Conservation (phyloP, 2,329 filamentous ascomycete species). For the Emmonsiellopsis sp. region DNA sequence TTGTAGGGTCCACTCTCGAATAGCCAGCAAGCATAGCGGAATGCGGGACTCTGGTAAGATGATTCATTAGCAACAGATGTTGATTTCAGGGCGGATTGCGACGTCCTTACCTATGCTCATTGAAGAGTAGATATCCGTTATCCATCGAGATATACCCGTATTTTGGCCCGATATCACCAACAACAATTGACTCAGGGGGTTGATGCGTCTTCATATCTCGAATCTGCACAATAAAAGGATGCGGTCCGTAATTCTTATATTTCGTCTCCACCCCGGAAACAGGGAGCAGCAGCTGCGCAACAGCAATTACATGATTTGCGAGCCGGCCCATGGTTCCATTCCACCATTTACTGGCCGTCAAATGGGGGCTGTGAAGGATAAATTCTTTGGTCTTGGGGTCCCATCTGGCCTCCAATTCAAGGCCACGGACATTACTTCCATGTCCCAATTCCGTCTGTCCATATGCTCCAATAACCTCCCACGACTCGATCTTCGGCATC, state of each 20-base stretch:
- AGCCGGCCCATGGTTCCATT: conserved; percentile 39
- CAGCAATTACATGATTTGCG: conserved; percentile 40
- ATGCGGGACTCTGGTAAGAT: conserved; percentile 7
- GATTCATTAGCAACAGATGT: neutral
- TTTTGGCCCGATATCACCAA: conserved; percentile 10
- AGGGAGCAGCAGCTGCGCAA: conserved; percentile 37
- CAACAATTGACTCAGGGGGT: conserved; percentile 7
- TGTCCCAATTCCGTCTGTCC: conserved; percentile 39
- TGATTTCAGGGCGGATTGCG: neutral
- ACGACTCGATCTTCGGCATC: conserved; percentile 35
- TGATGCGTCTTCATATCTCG: conserved; percentile 16
- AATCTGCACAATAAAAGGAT: conserved; percentile 40
- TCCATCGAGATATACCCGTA: conserved; percentile 11
- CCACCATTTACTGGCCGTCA: conserved; percentile 43
- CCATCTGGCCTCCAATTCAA: conserved; percentile 37
- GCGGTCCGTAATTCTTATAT: conserved; percentile 31
- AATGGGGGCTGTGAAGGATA: conserved; percentile 36
- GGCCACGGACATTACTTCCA: conserved; percentile 37
- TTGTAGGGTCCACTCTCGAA: conserved; percentile 9
- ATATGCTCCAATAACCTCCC: conserved; percentile 39
- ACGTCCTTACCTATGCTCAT: conserved; percentile 6
- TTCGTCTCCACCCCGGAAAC: conserved; percentile 9
- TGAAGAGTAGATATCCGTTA: conserved; percentile 11
- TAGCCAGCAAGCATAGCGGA: conserved; percentile 9
- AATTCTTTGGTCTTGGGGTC: conserved; percentile 34